Percentiles rank a stretch among this genome's conserved stretches.
Evolutionary conservation across 495 filamentous ascomycete species (phyloP).

Genomic region (Podospora anserina): DNA sequence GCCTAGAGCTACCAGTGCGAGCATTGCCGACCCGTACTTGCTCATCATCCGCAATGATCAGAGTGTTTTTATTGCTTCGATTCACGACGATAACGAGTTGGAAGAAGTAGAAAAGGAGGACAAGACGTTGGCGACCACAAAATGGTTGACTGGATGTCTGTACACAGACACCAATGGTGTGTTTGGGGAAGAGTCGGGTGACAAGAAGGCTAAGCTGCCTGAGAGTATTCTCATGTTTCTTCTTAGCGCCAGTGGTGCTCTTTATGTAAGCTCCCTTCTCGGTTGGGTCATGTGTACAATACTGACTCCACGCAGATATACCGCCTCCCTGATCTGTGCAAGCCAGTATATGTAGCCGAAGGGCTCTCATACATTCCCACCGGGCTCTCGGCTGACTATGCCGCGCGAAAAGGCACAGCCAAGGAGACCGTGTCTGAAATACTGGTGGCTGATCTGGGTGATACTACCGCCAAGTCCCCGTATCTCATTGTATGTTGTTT

Average conservation of each 20-base stretch:
- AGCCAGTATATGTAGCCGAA: conserved; percentile 61
- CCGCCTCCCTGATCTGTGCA: conserved; percentile 58
- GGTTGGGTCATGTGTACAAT: not conserved
- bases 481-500: conserved; percentile 65
- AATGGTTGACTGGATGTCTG: conserved; percentile 78
- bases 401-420: conserved; percentile 61
- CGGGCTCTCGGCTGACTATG: conserved; percentile 66
- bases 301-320: conserved; percentile 50
- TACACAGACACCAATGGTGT: conserved; percentile 63
- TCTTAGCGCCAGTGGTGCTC: conserved; percentile 62
- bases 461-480: conserved; percentile 62
- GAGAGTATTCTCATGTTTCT: conserved; percentile 67
- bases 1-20: conserved; percentile 71
- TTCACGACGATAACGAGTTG: conserved; percentile 75
- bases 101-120: conserved; percentile 71
- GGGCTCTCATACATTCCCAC: conserved; percentile 75
- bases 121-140: conserved; percentile 48
- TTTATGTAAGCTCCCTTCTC: conserved; percentile 59
- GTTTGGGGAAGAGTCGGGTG: conserved; percentile 46
- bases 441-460: conserved; percentile 79
- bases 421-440: conserved; percentile 73
- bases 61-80: conserved; percentile 69
- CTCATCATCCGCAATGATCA: conserved; percentile 78
- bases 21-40: conserved; percentile 85
- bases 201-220: conserved; percentile 42